These are phyloP conservation scores for Parmelia sp. DNA, from an alignment of 495 filamentous ascomycete species.

Conservation along the genomic window DNA sequence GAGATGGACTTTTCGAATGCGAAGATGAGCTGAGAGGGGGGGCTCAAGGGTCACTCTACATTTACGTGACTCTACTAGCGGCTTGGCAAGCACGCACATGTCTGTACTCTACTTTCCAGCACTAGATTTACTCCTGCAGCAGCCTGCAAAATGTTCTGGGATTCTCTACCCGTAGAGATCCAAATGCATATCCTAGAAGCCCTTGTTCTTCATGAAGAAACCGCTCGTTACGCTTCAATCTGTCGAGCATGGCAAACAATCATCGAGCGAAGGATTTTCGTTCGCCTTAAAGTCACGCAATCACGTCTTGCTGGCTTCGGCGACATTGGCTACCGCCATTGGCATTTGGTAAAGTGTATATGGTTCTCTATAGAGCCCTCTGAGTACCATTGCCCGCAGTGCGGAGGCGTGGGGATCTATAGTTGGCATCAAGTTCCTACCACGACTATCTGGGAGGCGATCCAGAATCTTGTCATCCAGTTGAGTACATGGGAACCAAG, in stretches of 20 bases:
- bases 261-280: constrained; percentile 37
- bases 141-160: constrained; percentile 23
- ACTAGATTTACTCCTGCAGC: constrained; percentile 15
- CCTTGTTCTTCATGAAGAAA: constrained; percentile 29
- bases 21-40: constrained; percentile 48
- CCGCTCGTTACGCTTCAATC: constrained; percentile 34
- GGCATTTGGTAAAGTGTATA: constrained; percentile 33
- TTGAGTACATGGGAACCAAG: constrained; percentile 36
- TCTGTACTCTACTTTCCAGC: constrained; percentile 15
- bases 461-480: constrained; percentile 33
- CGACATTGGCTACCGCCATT: constrained; percentile 34
- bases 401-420: constrained; percentile 25
- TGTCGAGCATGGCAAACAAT: constrained; percentile 37
- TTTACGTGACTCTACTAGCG: constrained; percentile 13
- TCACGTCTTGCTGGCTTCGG: constrained; percentile 32
- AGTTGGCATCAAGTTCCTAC: constrained; percentile 21
- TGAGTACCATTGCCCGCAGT: constrained; percentile 32
- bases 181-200: constrained; percentile 20
- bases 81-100: constrained; percentile 16
- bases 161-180: constrained; percentile 24
- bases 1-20: constrained; percentile 84
- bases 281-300: constrained; percentile 35
- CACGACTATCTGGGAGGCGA: constrained; percentile 31
- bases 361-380: constrained; percentile 38
- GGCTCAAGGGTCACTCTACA: no score